A percentile compares a stretch with the other conserved stretches of the same genome.
Evolutionary conservation across 208 protist species (phyloP).

Genomic region (Trypanosoma congolense): DNA sequence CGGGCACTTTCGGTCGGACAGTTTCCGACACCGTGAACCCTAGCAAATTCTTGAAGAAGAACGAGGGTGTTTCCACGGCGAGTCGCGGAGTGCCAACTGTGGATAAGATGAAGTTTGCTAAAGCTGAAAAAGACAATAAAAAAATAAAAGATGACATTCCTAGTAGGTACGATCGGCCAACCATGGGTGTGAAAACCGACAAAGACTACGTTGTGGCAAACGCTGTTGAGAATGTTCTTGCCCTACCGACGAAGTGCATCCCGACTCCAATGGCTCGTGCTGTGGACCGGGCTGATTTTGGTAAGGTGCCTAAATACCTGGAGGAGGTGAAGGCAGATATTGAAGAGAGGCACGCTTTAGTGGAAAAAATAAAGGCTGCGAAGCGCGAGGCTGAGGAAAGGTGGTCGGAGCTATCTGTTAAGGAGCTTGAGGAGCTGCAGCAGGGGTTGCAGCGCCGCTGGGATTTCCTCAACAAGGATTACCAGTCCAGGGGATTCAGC

Average conservation of each 20-base stretch:
- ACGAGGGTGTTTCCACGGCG: constrained; percentile 61
- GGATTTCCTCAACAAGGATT: constrained; percentile 88
- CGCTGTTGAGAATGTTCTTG: constrained; percentile 90
- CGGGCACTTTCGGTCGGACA: constrained; percentile 72
- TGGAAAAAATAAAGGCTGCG: constrained; percentile 33
- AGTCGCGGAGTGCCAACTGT: constrained; percentile 76
- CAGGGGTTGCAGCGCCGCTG: constrained; percentile 86
- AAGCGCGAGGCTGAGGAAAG: constrained; percentile 51
- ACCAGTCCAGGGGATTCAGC: constrained; percentile 90
- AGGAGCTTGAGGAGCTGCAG: constrained; percentile 77
- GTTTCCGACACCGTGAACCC: constrained; percentile 57
- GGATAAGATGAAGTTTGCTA: constrained; percentile 63
- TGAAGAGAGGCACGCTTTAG: constrained; percentile 47
- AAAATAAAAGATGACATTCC: constrained; percentile 73
- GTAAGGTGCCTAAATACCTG: constrained; percentile 89
- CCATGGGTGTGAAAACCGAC: constrained; percentile 91
- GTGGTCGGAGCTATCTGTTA: constrained; percentile 69
- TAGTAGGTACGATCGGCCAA: constrained; percentile 73
- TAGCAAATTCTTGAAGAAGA: constrained; percentile 71
- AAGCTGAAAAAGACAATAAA: constrained; percentile 46
- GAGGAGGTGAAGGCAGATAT: constrained; percentile 88
- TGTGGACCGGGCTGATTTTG: constrained; percentile 77
- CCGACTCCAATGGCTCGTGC: constrained; percentile 41
- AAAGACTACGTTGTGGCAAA: constrained; percentile 94
- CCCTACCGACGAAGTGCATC: constrained; percentile 68